Evolutionary conservation across 495 filamentous ascomycete genomes (phyloP).

Genomic region (Neurospora tetraspora): DNA sequence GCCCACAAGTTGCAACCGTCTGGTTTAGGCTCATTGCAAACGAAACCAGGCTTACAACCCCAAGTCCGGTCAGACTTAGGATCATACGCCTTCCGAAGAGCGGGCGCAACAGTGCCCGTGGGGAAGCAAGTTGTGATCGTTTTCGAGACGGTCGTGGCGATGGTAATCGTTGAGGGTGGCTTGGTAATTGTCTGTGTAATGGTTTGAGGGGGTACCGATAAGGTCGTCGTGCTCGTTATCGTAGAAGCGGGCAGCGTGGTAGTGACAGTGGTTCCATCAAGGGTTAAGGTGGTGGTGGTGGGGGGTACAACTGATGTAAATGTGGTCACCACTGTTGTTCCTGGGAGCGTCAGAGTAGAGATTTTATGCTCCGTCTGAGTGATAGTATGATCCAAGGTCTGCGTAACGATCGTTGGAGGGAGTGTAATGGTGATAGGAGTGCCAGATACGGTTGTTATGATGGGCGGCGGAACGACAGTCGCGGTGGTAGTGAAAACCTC

Average conservation of each 20-base stretch:
- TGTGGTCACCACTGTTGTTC: slow-evolving; percentile 14
- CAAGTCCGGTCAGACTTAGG: slow-evolving; percentile 32
- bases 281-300: slow-evolving; percentile 15
- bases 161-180: slow-evolving; percentile 10
- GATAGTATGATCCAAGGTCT: slow-evolving; percentile 16
- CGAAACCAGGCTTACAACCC: slow-evolving; percentile 53
- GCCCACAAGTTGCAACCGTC: slow-evolving; percentile 43
- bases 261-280: slow-evolving; percentile 15
- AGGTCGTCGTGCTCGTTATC: slow-evolving; percentile 11
- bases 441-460: slow-evolving; percentile 9
- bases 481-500: slow-evolving; percentile 15
- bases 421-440: slow-evolving; percentile 13
- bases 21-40: slow-evolving; percentile 45
- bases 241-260: slow-evolving; percentile 18
- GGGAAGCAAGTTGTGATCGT: slow-evolving; percentile 22
- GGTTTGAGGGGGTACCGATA: neutral
- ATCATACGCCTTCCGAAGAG: neutral
- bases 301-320: slow-evolving; percentile 10
- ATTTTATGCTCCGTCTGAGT: slow-evolving; percentile 3
- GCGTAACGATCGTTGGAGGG: neutral
- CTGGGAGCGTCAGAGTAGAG: slow-evolving; percentile 15
- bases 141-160: slow-evolving; percentile 16
- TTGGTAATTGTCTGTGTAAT: slow-evolving; percentile 11
- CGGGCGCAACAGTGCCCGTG: slow-evolving; percentile 10
- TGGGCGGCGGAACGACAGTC: slow-evolving; percentile 9